Conservation (phyloP, 768 basidiomycete species). For the Kwoniella europaea region DNA sequence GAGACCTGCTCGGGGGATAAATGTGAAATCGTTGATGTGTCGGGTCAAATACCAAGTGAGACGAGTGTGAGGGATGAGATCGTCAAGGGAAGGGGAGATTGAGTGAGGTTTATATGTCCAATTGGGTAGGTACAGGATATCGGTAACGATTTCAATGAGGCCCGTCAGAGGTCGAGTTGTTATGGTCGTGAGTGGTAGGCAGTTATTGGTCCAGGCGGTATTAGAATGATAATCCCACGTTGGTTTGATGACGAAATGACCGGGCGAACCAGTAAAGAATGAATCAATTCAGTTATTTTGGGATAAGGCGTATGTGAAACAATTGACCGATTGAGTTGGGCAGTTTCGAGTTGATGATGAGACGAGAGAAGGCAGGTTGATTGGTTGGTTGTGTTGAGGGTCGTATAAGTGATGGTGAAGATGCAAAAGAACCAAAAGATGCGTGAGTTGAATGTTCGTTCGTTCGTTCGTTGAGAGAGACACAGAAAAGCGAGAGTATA, state of each 20-base stretch:
- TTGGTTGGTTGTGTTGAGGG: conserved; percentile 12
- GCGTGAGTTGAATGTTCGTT: conserved; percentile 14
- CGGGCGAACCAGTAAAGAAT: conserved; percentile 2
- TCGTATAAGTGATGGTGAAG: not conserved
- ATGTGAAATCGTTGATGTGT: conserved; percentile 7
- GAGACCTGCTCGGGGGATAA: conserved; percentile 31
- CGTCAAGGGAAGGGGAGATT: conserved; percentile 6
- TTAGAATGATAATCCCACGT: conserved; percentile 14
- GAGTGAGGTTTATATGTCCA: conserved; percentile 2
- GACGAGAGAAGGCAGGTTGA: conserved; percentile 11
- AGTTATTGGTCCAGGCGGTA: conserved; percentile 24
- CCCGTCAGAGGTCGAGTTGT: conserved; percentile 12
- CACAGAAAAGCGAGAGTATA: conserved; percentile 8
- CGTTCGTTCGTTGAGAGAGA: conserved; percentile 6
- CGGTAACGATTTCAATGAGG: conserved; percentile 25
- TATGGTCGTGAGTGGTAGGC: not conserved
- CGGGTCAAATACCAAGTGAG: conserved; percentile 5
- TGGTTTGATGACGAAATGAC: conserved; percentile 6
- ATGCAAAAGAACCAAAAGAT: conserved; percentile 10
- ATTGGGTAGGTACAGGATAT: not conserved
- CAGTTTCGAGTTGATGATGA: conserved; percentile 6
- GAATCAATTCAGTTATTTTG: conserved; percentile 6
- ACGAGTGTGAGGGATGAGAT: conserved; percentile 12
- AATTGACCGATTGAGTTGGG: conserved; percentile 8
- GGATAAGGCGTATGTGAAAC: conserved; percentile 11